A percentile compares a stretch with the other conserved stretches of the same genome.
Evolutionary conservation across 352 stramenopile species (phyloP).

Genomic region (Phytophthora citricola): DNA sequence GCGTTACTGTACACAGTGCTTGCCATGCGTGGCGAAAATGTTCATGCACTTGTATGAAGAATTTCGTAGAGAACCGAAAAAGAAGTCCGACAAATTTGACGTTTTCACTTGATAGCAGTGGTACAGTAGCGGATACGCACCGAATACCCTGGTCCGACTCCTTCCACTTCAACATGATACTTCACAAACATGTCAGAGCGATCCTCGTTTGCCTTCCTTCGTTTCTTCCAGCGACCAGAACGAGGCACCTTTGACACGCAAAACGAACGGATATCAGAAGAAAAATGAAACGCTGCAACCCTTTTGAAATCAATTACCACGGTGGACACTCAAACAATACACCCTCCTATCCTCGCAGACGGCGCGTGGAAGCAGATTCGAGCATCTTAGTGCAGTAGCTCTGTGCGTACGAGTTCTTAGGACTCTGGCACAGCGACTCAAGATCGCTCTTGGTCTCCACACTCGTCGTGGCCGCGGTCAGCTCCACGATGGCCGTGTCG

Average conservation of each 20-base stretch:
- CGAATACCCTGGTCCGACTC: slow-evolving; percentile 20
- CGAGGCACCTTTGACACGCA: background rate
- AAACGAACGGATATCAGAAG: background rate
- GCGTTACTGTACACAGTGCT: too few species aligned
- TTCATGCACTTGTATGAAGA: too few species aligned
- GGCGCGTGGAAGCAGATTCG: slow-evolving; percentile 22
- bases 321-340: too few species aligned
- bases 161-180: slow-evolving; percentile 17
- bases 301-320: slow-evolving; percentile 12
- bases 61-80: too few species aligned
- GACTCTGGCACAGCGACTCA: slow-evolving; percentile 28
- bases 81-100: too few species aligned
- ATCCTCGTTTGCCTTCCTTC: slow-evolving; percentile 3
- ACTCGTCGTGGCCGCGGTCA: slow-evolving; percentile 35
- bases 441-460: slow-evolving; percentile 44
- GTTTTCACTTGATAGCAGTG: too few species aligned
- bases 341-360: slow-evolving; percentile 29
- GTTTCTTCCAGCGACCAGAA: background rate
- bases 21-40: too few species aligned
- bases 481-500: slow-evolving; percentile 32
- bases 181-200: background rate
- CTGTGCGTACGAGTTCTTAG: slow-evolving; percentile 42
- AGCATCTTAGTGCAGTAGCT: slow-evolving; percentile 52
- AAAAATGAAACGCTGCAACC: background rate
- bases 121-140: background rate